A percentile compares a stretch with the other conserved stretches of the same genome.
These are phyloP conservation scores for Aspergillus sp. DNA, from an alignment of 2,329 filamentous ascomycete genomes.

Conservation along the genomic window DNA sequence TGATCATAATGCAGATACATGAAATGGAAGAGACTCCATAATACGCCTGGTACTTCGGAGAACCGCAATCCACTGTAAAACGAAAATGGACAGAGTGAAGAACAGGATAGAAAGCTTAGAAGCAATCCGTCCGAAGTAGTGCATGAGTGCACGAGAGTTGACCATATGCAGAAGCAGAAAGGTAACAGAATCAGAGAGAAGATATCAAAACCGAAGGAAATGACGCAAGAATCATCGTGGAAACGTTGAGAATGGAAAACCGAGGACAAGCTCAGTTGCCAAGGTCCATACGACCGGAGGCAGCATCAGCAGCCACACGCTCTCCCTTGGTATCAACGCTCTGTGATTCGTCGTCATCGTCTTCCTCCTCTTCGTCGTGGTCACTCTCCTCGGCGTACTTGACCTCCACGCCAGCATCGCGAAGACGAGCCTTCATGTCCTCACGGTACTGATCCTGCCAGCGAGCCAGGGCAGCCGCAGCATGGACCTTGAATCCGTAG, in stretches of 20 bases:
- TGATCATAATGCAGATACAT: constrained; percentile 28
- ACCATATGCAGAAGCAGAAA: background rate
- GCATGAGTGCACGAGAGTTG: background rate
- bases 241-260: background rate
- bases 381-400: constrained; percentile 72
- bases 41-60: constrained; percentile 24
- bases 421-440: constrained; percentile 75
- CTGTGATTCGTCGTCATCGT: constrained; percentile 37
- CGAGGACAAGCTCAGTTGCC: constrained; percentile 23
- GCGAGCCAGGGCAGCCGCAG: constrained; percentile 77
- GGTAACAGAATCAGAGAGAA: background rate
- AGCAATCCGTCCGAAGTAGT: background rate
- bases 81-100: background rate
- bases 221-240: too few species aligned
- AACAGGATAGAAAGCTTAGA: background rate
- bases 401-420: constrained; percentile 66
- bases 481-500: constrained; percentile 95
- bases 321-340: constrained; percentile 20
- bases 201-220: background rate
- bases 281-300: constrained; percentile 37
- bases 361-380: constrained; percentile 49
- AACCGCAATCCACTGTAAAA: constrained; percentile 4
- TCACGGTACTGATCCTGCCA: constrained; percentile 85
- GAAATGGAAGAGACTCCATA: constrained; percentile 23
- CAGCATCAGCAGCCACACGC: constrained; percentile 26